These are phyloP conservation scores for Rosa rugosa DNA, from an alignment of 306 rosid species.

Conservation along the genomic window DNA sequence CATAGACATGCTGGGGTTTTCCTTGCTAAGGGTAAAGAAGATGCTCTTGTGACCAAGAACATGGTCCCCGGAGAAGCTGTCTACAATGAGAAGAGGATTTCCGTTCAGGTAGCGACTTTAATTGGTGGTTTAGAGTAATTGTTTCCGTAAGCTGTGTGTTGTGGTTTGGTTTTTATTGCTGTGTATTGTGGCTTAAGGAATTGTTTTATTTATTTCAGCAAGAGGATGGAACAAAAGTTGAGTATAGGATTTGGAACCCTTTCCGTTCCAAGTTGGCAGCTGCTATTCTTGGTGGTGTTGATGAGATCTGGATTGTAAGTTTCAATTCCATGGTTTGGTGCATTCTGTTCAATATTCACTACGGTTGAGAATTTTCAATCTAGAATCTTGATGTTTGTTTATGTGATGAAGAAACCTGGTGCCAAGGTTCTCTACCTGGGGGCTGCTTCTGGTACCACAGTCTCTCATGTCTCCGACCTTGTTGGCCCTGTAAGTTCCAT, in stretches of 20 bases:
- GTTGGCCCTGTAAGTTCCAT: slow-evolving; percentile 77
- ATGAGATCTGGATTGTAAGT: slow-evolving; percentile 72
- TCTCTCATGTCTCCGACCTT: slow-evolving; percentile 91
- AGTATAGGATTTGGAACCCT: slow-evolving; percentile 92
- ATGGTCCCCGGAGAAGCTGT: slow-evolving; percentile 90
- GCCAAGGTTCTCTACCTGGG: slow-evolving; percentile 81
- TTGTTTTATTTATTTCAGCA: slow-evolving; percentile 39
- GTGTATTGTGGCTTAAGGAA: no score
- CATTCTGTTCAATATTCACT: not conserved
- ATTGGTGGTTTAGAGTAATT: no score
- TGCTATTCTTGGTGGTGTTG: slow-evolving; percentile 91
- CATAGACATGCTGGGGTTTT: slow-evolving; percentile 83
- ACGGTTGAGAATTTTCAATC: not conserved
- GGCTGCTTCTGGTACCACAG: slow-evolving; percentile 97
- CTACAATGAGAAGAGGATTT: slow-evolving; percentile 78
- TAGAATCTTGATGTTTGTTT: not conserved
- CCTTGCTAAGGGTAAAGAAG: slow-evolving; percentile 86
- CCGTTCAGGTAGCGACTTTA: slow-evolving; percentile 61
- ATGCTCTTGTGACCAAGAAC: slow-evolving; percentile 90
- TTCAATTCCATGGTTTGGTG: no score
- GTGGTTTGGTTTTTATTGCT: not conserved
- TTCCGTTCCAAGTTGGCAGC: slow-evolving; percentile 94
- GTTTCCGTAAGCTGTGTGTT: not conserved
- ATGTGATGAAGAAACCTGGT: slow-evolving; percentile 64
- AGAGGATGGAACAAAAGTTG: slow-evolving; percentile 75